Evolutionary conservation across 805 yeast genomes (phyloP).

Genomic region (Naumovozyma castellii): DNA sequence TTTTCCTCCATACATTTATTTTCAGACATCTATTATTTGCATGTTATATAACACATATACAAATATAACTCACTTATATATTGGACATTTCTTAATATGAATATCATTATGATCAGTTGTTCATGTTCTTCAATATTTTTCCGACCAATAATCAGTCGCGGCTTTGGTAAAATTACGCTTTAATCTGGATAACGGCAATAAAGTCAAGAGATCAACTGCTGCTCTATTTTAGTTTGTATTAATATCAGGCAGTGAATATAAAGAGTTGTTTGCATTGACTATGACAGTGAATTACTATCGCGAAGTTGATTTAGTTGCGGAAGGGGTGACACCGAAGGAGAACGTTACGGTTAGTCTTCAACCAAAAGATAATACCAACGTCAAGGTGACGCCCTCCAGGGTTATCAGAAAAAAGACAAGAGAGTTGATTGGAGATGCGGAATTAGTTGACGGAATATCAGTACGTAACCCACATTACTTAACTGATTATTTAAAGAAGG

Average conservation of each 20-base stretch:
- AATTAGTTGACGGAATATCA: constrained; percentile 23
- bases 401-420: background rate
- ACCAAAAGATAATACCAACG: background rate
- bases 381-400: background rate
- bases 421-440: constrained; percentile 13
- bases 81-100: no score
- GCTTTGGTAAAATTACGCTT: no score
- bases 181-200: background rate
- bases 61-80: no score
- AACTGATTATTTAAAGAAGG: constrained; percentile 7
- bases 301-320: constrained; percentile 18
- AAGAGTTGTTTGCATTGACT: background rate
- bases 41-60: no score
- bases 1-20: no score
- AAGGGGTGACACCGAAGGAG: constrained; percentile 18
- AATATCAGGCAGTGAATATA: no score
- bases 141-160: no score
- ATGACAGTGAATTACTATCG: constrained; percentile 20
- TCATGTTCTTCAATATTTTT: no score
- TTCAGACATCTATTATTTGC: no score
- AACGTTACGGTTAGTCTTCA: background rate
- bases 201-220: no score
- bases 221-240: no score
- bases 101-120: no score
- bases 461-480: constrained; percentile 21